Base-by-base conservation (phyloP, 495 filamentous ascomycete genomes). In the Cercophora samala region DNA sequence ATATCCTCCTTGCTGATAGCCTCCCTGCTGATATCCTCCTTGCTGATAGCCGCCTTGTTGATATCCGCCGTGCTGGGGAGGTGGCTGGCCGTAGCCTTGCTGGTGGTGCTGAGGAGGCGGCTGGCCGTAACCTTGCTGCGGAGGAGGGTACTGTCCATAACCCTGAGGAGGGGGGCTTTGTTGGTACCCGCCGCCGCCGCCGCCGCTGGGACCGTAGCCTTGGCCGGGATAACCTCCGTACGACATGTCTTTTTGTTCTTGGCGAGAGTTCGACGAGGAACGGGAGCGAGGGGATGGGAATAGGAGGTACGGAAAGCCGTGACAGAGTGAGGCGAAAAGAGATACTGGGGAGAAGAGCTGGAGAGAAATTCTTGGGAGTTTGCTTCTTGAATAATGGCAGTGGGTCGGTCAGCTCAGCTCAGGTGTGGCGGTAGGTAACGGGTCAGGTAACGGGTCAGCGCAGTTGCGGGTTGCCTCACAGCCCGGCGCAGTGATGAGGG, bases 141-240 rank as follows among this genome's bases (percentile, higher is more conserved):
- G 60, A 63, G 66, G 62, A 51, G 25, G 58, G n/a, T 64, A 65
- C 3, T 64, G 62, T 29, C 63, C 61, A 24, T 29, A 62, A 9
- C 64, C 68, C 21, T 53, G 52, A 21, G 15, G n/a, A 42, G 15
- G 25, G 18, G 17, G 19, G 13, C 52, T 23, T 19, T 23, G n/a
- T 0, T 62, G 62, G 54, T 64, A 60, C 11, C 65, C 65, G 54
- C 64, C 58, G 21, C 64, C 64, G 58, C 71, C 69, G 53, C 68
- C 62, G 5, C 69, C 72, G 24, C 68, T 64, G 25, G 70, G 73
- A 55, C 71, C 66, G 69, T 75, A 71, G 42, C 74, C 74, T 69
- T 76, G 74, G 17, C 74, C 74, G 37, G 74, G 75, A 51, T 77
- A 77, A 18, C 60, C 60, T 25, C 60, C 74, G 75, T 71, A 72